Conservation (phyloP, 2,329 filamentous ascomycete species). For the Trichoderma harzianum region DNA sequence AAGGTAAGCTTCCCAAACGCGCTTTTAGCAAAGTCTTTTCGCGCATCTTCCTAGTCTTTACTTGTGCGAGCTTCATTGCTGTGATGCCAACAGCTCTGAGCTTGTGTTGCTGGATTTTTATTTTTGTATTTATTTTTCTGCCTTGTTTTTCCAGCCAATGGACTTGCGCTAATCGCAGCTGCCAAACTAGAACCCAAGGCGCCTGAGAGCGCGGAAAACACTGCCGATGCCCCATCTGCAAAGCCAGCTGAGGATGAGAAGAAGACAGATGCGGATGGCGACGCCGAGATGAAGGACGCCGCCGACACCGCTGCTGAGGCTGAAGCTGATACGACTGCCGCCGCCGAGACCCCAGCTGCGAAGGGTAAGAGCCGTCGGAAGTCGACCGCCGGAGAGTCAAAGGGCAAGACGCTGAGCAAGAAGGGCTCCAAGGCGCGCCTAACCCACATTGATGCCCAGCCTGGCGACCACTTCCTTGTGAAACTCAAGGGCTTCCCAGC, state of each 20-base stretch:
- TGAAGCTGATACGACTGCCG: slow-evolving; percentile 27
- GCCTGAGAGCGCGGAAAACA: slow-evolving; percentile 30
- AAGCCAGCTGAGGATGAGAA: slow-evolving; percentile 27
- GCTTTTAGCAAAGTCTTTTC: neutral
- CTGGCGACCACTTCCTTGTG: slow-evolving; percentile 88
- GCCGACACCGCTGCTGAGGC: slow-evolving; percentile 31
- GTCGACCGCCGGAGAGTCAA: slow-evolving; percentile 65
- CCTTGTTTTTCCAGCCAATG: neutral
- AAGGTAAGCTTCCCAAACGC: slow-evolving; percentile 30
- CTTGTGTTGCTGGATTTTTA: neutral
- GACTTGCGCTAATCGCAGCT: slow-evolving; percentile 28
- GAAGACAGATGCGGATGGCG: slow-evolving; percentile 29
- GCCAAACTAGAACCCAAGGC: slow-evolving; percentile 28
- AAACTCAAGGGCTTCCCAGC: slow-evolving; percentile 92
- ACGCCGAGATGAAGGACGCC: slow-evolving; percentile 54
- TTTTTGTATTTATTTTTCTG: neutral
- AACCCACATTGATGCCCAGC: slow-evolving; percentile 73
- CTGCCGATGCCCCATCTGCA: slow-evolving; percentile 31
- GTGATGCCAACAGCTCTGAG: neutral
- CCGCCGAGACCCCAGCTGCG: slow-evolving; percentile 29
- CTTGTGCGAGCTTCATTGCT: neutral
- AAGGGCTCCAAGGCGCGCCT: slow-evolving; percentile 76
- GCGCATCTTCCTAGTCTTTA: slow-evolving; percentile 5
- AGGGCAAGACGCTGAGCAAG: slow-evolving; percentile 77
- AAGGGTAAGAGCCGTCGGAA: slow-evolving; percentile 63